Conservation (phyloP, 2,329 filamentous ascomycete genomes). For the Aureobasidium sp. region DNA sequence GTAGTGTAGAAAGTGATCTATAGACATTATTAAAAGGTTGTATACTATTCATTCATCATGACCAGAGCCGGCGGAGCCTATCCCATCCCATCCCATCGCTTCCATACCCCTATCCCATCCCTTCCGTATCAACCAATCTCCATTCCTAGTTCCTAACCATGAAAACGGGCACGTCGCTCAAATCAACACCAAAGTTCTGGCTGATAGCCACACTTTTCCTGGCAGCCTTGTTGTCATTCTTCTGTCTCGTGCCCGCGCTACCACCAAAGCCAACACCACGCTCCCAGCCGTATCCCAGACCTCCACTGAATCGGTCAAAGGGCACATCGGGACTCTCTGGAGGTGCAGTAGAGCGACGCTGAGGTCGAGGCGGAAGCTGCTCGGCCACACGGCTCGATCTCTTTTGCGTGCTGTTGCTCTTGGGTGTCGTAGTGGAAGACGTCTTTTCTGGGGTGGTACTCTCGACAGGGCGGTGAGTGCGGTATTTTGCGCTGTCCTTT, state of each 20-base stretch:
- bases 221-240: constrained; percentile 21
- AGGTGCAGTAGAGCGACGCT: background rate
- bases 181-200: constrained; percentile 31
- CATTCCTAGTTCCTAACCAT: constrained; percentile 21
- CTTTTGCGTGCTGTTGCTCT: background rate
- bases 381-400: constrained; percentile 15
- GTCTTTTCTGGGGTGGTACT: background rate
- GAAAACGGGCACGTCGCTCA: constrained; percentile 36
- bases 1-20: background rate
- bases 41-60: background rate
- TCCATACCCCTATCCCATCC: background rate
- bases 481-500: constrained; percentile 15
- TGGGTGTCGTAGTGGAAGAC: background rate
- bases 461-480: constrained; percentile 10
- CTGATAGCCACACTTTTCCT: constrained; percentile 30
- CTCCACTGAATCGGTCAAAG: constrained; percentile 31
- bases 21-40: background rate
- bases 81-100: background rate
- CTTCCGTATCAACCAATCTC: background rate
- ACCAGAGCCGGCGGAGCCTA: background rate
- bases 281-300: constrained; percentile 32
- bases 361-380: background rate
- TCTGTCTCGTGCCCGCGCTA: constrained; percentile 31
- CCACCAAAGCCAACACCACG: constrained; percentile 29
- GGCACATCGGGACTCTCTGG: constrained; percentile 17